phyloP scores from a whole-genome alignment of 2,329 filamentous ascomycete species.

The Talaromyces sp. region DNA sequence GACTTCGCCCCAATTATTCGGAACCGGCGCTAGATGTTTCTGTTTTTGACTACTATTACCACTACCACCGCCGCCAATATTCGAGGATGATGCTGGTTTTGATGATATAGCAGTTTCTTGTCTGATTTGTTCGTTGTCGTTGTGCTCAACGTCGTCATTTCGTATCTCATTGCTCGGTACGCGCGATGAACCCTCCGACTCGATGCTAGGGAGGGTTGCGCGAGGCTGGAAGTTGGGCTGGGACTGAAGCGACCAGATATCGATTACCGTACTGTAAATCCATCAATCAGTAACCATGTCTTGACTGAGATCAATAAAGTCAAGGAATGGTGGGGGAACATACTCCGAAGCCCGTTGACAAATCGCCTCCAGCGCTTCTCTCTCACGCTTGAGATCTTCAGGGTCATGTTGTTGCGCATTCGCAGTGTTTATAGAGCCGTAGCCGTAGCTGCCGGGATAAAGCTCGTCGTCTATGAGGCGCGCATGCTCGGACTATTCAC shows the following conservation, averaged over 20 bases:
- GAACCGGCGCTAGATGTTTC: constrained; percentile 25
- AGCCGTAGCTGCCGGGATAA: constrained; percentile 44
- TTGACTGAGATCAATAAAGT: no score
- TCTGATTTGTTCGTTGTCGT: constrained; percentile 18
- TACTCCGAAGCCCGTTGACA: constrained; percentile 48
- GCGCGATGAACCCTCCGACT: constrained; percentile 29
- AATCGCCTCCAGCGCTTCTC: constrained; percentile 46
- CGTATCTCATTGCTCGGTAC: constrained; percentile 18
- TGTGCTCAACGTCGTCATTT: neutral
- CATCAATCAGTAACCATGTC: no score
- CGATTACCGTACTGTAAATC: constrained; percentile 38
- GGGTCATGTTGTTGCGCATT: constrained; percentile 40
- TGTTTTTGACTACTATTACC: neutral
- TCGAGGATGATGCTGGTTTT: neutral
- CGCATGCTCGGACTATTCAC: constrained; percentile 37
- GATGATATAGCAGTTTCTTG: constrained; percentile 13
- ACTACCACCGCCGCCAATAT: neutral
- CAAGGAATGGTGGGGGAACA: neutral
- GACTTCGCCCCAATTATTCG: constrained; percentile 45
- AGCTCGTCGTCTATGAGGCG: constrained; percentile 45
- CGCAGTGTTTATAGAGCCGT: constrained; percentile 38
- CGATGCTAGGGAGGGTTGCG: constrained; percentile 33
- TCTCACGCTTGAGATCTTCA: constrained; percentile 42
- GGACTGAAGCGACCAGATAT: constrained; percentile 45
- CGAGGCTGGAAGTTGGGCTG: constrained; percentile 40